Conservation (phyloP, 1,284 basidiomycete species). For the Melampsora americana region DNA sequence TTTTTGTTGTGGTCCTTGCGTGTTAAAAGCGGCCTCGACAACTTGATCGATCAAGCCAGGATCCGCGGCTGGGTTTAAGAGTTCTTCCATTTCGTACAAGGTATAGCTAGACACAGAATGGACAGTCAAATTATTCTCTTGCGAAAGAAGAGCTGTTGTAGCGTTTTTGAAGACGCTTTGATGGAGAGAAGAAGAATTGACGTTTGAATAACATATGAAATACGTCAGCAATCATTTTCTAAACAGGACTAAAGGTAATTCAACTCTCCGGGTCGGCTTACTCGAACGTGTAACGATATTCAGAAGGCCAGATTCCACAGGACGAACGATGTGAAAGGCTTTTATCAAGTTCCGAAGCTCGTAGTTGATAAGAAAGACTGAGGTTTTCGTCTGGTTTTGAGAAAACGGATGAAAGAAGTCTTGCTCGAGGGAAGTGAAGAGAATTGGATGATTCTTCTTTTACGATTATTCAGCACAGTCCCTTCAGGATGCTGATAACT, state of each 20-base stretch:
- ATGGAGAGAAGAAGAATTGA: neutral
- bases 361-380: neutral
- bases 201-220: no score
- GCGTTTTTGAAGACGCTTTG: neutral
- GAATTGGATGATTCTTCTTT: neutral
- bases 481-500: constrained; percentile 12
- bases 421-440: neutral
- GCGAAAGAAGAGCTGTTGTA: neutral
- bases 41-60: constrained; percentile 78
- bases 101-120: neutral
- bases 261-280: no score
- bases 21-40: constrained; percentile 71
- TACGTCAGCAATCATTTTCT: no score
- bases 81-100: constrained; percentile 37
- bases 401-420: constrained; percentile 2
- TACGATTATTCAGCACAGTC: constrained; percentile 12
- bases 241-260: no score
- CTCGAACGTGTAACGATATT: no score
- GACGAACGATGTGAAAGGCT: no score
- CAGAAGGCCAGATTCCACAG: no score
- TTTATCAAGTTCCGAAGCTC: neutral
- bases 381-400: neutral
- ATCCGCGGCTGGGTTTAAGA: constrained; percentile 58
- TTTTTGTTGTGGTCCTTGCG: constrained; percentile 64
- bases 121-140: neutral